These are phyloP conservation scores for Thalia dealbata DNA, from an alignment of 176 grass and related monocot genomes.

Conservation along the genomic window DNA sequence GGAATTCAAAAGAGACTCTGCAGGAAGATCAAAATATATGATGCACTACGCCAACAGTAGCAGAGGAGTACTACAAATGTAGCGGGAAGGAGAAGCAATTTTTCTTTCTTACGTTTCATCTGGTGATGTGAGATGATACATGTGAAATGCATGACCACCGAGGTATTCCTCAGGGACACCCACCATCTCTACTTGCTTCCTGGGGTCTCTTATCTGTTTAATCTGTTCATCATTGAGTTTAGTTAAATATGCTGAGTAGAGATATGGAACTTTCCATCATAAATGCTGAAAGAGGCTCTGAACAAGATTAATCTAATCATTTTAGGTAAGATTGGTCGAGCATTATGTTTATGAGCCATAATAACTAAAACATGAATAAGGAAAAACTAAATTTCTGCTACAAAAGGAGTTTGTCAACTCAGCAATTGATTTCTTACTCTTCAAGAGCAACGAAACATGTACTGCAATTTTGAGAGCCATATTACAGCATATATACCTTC, in stretches of 20 bases:
- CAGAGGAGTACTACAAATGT: neutral
- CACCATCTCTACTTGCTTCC: constrained; percentile 79
- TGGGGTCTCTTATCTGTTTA: constrained; percentile 59
- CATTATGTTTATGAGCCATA: too few species aligned
- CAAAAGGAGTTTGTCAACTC: neutral
- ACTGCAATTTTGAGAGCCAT: too few species aligned
- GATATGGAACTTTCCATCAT: neutral
- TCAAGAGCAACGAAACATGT: neutral
- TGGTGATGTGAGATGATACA: constrained; percentile 79
- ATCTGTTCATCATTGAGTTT: constrained; percentile 29
- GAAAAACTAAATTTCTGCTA: neutral
- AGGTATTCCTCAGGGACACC: constrained; percentile 87
- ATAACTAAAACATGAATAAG: too few species aligned
- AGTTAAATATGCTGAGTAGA: neutral
- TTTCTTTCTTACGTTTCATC: constrained; percentile 60
- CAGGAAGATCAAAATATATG: constrained; percentile 3
- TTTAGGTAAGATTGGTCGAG: neutral
- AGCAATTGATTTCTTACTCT: neutral
- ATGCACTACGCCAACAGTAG: neutral
- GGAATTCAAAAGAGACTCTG: constrained; percentile 94
- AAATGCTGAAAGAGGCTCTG: neutral
- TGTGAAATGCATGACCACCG: constrained; percentile 77
- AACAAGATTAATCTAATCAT: neutral
- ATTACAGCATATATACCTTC: neutral
- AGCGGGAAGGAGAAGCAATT: too few species aligned